Evolutionary conservation across 1,139 yeast genomes (phyloP).

Genomic region (Zygoascus sp.): DNA sequence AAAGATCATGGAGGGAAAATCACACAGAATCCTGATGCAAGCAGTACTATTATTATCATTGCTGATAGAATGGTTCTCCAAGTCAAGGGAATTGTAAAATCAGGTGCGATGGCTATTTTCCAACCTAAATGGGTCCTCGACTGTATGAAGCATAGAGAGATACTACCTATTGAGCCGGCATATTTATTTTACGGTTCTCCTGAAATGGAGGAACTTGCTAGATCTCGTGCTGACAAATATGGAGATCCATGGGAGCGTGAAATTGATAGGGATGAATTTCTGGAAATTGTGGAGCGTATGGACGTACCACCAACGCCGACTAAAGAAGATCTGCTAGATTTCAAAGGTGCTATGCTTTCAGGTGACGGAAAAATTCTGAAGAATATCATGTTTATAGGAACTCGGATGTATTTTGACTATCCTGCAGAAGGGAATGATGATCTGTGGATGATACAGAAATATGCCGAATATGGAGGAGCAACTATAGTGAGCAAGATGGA

Average conservation of each 20-base stretch:
- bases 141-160: constrained; percentile 43
- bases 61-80: constrained; percentile 49
- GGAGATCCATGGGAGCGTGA: constrained; percentile 31
- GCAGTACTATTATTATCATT: constrained; percentile 35
- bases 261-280: constrained; percentile 17
- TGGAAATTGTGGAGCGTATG: constrained; percentile 16
- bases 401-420: not conserved
- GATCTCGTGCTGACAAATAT: constrained; percentile 27
- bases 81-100: constrained; percentile 41
- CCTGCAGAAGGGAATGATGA: not conserved
- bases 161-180: constrained; percentile 56
- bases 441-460: not conserved
- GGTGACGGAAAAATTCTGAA: not conserved
- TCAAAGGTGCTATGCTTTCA: not conserved
- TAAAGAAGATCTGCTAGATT: not conserved
- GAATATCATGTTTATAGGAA: constrained; percentile 1
- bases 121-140: constrained; percentile 71
- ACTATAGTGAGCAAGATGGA: not conserved
- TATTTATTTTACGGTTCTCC: constrained; percentile 18
- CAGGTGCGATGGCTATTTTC: constrained; percentile 53
- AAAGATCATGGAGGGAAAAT: constrained; percentile 32
- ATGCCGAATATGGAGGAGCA: constrained; percentile 7
- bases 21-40: constrained; percentile 15
- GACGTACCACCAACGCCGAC: not conserved
- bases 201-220: constrained; percentile 17